Percentiles rank a stretch among this genome's conserved stretches.
phyloP scores from a whole-genome alignment of 2,329 filamentous ascomycete genomes.

The Clarireedia homoeocarpa region DNA sequence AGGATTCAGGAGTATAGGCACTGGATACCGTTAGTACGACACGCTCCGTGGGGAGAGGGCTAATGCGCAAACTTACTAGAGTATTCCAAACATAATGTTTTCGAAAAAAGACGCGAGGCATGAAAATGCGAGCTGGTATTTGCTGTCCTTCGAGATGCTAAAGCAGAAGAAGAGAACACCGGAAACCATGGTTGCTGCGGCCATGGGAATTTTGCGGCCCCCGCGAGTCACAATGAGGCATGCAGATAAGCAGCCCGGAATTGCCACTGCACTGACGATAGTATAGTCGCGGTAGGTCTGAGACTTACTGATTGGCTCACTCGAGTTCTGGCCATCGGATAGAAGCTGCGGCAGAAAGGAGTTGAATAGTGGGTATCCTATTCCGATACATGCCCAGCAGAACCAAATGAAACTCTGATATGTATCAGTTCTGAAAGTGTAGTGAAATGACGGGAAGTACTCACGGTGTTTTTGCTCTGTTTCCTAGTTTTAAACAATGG shows the following conservation, averaged over 20 bases:
- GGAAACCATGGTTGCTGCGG: constrained; percentile 57
- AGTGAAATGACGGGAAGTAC: background rate
- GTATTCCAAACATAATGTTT: constrained; percentile 70
- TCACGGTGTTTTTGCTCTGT: constrained; percentile 41
- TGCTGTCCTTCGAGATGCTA: constrained; percentile 46
- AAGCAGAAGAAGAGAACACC: constrained; percentile 66
- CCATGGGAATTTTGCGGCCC: constrained; percentile 66
- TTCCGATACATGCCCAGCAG: constrained; percentile 74
- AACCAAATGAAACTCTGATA: constrained; percentile 54
- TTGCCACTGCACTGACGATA: constrained; percentile 68
- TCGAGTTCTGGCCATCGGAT: constrained; percentile 42
- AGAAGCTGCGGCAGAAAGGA: constrained; percentile 86
- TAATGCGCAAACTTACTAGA: constrained; percentile 41
- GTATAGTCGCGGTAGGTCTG: constrained; percentile 72
- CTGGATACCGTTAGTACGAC: constrained; percentile 1
- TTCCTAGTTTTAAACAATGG: constrained; percentile 54
- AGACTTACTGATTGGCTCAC: constrained; percentile 31
- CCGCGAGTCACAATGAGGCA: constrained; percentile 64
- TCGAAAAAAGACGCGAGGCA: constrained; percentile 65
- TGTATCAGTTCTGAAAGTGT: background rate
- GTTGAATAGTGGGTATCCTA: constrained; percentile 85
- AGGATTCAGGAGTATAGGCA: constrained; percentile 70
- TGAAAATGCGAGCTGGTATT: constrained; percentile 55
- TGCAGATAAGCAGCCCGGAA: constrained; percentile 69
- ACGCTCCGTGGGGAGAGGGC: background rate